Evolutionary conservation across 306 rosid species (phyloP).

Genomic region (Corylus heterophylla): DNA sequence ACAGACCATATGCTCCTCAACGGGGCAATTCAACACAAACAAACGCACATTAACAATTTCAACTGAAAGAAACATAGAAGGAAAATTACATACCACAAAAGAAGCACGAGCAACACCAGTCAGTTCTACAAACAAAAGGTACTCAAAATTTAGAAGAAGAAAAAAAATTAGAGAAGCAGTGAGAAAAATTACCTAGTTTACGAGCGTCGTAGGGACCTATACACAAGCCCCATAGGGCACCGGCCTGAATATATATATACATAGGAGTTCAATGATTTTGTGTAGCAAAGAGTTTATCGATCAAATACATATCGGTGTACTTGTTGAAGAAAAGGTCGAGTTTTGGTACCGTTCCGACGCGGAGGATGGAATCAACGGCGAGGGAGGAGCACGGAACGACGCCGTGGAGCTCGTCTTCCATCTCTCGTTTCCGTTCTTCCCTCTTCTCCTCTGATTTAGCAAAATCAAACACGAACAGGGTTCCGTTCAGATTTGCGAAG

Average conservation of each 20-base stretch:
- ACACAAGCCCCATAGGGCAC: conserved; percentile 87
- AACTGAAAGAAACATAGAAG: not conserved
- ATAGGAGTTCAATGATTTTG: conserved; percentile 1
- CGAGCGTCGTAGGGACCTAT: conserved; percentile 74
- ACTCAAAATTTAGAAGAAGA: not conserved
- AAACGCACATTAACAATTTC: not conserved
- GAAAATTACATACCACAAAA: conserved; percentile 58
- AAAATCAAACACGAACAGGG: not conserved
- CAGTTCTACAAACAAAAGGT: conserved; percentile 49
- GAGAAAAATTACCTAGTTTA: conserved; percentile 41
- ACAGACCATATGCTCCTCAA: conserved; percentile 5
- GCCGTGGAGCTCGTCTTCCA: conserved; percentile 54
- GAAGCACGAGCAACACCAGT: conserved; percentile 55
- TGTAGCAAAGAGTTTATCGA: not conserved
- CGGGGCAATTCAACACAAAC: not conserved
- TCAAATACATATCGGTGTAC: not conserved
- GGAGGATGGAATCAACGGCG: conserved; percentile 57
- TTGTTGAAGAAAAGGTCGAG: not conserved
- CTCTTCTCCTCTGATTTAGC: not conserved
- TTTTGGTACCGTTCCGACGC: conserved; percentile 61
- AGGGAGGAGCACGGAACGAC: conserved; percentile 67
- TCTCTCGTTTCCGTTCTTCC: conserved; percentile 6
- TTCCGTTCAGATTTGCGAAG: not conserved
- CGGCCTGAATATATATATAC: conserved; percentile 58
- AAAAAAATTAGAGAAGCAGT: not conserved